These are phyloP conservation scores for Candida neerlandica DNA, from an alignment of 1,139 yeast genomes.

Conservation along the genomic window DNA sequence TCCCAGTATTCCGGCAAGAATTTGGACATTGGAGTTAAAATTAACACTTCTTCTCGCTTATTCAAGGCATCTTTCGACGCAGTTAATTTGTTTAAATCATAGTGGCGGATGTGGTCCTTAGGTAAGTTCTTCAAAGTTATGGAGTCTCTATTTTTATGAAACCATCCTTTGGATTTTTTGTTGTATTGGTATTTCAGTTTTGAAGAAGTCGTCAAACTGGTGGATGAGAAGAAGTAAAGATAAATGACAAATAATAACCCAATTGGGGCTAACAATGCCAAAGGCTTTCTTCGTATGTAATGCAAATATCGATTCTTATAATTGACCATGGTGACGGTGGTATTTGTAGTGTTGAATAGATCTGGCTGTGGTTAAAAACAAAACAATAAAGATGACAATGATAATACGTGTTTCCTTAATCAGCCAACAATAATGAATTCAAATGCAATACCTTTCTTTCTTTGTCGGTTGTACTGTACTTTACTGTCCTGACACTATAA, in stretches of 20 bases:
- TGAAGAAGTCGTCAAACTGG: conserved; percentile 20
- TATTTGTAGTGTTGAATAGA: neutral
- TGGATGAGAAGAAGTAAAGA: conserved; percentile 41
- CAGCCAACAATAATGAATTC: no score
- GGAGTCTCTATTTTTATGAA: conserved; percentile 41
- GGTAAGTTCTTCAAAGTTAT: conserved; percentile 64
- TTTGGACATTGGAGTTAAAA: conserved; percentile 85
- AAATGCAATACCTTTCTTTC: no score
- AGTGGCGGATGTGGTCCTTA: conserved; percentile 80
- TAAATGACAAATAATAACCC: conserved; percentile 43
- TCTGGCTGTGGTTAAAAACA: neutral
- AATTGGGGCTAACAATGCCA: conserved; percentile 49
- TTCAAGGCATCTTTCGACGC: conserved; percentile 69
- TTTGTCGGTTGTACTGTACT: no score
- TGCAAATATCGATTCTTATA: conserved; percentile 42
- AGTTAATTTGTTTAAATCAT: conserved; percentile 75
- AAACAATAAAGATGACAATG: no score
- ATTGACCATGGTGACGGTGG: conserved; percentile 11
- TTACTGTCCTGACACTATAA: no score
- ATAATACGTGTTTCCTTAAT: neutral
- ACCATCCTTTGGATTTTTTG: conserved; percentile 51
- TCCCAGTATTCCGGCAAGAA: conserved; percentile 88
- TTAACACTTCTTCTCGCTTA: conserved; percentile 79
- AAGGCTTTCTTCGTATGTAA: conserved; percentile 63
- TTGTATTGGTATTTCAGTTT: conserved; percentile 50